phyloP scores from a whole-genome alignment of 345 rosid genomes.

The Streptanthus diversifolius region DNA sequence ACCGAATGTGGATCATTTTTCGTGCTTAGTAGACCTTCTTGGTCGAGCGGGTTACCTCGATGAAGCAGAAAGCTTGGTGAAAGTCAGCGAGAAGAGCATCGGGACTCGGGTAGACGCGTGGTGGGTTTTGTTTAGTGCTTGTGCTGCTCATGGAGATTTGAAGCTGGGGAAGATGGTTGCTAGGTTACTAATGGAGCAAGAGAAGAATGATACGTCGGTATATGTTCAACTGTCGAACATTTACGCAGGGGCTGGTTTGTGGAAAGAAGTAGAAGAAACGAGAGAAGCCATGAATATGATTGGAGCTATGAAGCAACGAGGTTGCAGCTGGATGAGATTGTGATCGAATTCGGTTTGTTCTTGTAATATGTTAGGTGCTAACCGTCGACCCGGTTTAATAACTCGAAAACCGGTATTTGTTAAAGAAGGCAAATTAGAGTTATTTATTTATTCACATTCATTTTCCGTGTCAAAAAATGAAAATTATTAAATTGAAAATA shows the following conservation, averaged over 20 bases:
- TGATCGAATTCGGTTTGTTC: slow-evolving; percentile 12
- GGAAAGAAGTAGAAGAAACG: slow-evolving; percentile 68
- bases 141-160: slow-evolving; percentile 68
- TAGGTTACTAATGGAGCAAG: slow-evolving; percentile 47
- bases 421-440: background rate
- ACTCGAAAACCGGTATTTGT: background rate
- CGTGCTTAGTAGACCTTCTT: slow-evolving; percentile 70
- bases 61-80: slow-evolving; percentile 49
- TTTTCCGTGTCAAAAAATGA: no score
- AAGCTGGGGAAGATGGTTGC: slow-evolving; percentile 58
- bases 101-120: slow-evolving; percentile 40
- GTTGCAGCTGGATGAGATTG: slow-evolving; percentile 61
- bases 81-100: slow-evolving; percentile 31
- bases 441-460: background rate
- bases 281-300: slow-evolving; percentile 41
- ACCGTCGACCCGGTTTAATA: background rate
- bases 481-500: no score
- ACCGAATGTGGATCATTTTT: slow-evolving; percentile 59
- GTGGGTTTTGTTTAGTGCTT: slow-evolving; percentile 77
- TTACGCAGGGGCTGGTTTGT: slow-evolving; percentile 70
- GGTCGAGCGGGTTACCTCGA: slow-evolving; percentile 74
- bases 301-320: slow-evolving; percentile 53
- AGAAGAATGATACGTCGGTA: slow-evolving; percentile 49
- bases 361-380: background rate
- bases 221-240: slow-evolving; percentile 65